Percentiles rank a stretch among this genome's conserved stretches.
Evolutionary conservation across 1,284 basidiomycete genomes (phyloP).

Genomic region (Pseudozyma pruni): DNA sequence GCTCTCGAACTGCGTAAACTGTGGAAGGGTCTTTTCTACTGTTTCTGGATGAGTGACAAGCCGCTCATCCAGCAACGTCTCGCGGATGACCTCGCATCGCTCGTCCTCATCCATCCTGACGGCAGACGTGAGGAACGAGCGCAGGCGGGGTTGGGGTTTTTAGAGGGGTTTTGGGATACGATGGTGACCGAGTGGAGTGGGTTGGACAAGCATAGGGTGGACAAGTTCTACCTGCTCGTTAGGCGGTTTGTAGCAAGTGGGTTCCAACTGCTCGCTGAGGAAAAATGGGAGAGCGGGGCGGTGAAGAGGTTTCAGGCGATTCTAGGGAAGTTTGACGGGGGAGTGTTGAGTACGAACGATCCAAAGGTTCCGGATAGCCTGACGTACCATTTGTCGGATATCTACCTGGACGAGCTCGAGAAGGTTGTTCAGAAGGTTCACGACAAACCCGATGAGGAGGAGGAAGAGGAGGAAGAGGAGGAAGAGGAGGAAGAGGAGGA

Average conservation of each 20-base stretch:
- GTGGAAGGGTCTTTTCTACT: slow-evolving; percentile 98
- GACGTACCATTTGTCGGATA: slow-evolving; percentile 81
- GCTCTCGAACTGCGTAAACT: slow-evolving; percentile 86
- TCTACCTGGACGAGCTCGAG: slow-evolving; percentile 90
- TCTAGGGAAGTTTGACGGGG: slow-evolving; percentile 17
- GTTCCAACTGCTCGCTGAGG: slow-evolving; percentile 80
- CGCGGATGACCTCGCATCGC: slow-evolving; percentile 80
- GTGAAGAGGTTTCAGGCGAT: slow-evolving; percentile 26
- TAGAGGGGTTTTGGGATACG: slow-evolving; percentile 89
- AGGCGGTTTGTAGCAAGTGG: slow-evolving; percentile 85
- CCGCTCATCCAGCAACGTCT: slow-evolving; percentile 93
- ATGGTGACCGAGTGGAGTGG: slow-evolving; percentile 90
- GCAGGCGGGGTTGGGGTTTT: slow-evolving; percentile 77
- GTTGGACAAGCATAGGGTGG: slow-evolving; percentile 80
- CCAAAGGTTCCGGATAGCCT: slow-evolving; percentile 78
- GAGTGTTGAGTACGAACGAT: slow-evolving; percentile 70
- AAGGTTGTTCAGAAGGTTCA: slow-evolving; percentile 71
- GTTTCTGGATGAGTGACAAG: slow-evolving; percentile 99
- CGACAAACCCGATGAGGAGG: slow-evolving; percentile 1
- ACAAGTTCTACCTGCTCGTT: slow-evolving; percentile 97
- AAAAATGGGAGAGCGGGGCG: slow-evolving; percentile 75
- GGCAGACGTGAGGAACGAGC: slow-evolving; percentile 37
- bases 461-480: not conserved
- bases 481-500: slow-evolving; percentile 20
- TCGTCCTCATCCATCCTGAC: slow-evolving; percentile 7